Evolutionary conservation across 345 rosid genomes (phyloP), one percentile per base, ranked within the genome.

Genomic region (Euphorbia pulcherrima): DNA sequence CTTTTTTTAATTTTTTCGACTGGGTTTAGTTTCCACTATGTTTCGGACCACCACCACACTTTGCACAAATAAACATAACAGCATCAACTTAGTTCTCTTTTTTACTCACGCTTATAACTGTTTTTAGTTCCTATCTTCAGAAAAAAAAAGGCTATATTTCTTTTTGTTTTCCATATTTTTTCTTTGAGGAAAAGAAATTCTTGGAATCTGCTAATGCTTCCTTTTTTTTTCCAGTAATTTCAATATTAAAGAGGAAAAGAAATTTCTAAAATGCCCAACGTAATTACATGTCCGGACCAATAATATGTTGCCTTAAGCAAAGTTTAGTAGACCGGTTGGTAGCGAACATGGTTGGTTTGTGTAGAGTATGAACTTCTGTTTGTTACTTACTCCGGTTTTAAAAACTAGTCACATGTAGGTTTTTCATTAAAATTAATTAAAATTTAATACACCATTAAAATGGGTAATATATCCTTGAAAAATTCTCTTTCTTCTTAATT

Each of bases 11-110:
- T 21, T 67, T 57, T 58, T 24, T 41, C 47, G 41, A 78, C 68
- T 77, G n/a, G 75, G 65, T 60, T 69, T 72, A 60, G 74, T 62
- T 39, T 59, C 83, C 80, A 76, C 77, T 17, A 30, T 17, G 33
- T n/a, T 27, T 41, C 77, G 90, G 87, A 82, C 90, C 90, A 86
- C 87, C 67, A 74, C 56, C 73, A 72, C 88, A 81, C 83, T 69
- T 21, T 12, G 80, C 89, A 79, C 85, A 77, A 67, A 71, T 77
- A 62, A 65, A 77, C 75, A 81, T 65, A 41, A 83, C 73, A 67
- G 39, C 79, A 75, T 75, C 85, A 77, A 67, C 77, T 77, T 72
- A 62, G 78, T 72, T 59, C 47, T 16, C 72, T 72, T 74, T 85
- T 83, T 54, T n/a, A 68, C 82, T 72, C 75, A 79, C 75, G 83